Conservation (phyloP, 257 asterid species). For the Rubia yunnanensis region DNA sequence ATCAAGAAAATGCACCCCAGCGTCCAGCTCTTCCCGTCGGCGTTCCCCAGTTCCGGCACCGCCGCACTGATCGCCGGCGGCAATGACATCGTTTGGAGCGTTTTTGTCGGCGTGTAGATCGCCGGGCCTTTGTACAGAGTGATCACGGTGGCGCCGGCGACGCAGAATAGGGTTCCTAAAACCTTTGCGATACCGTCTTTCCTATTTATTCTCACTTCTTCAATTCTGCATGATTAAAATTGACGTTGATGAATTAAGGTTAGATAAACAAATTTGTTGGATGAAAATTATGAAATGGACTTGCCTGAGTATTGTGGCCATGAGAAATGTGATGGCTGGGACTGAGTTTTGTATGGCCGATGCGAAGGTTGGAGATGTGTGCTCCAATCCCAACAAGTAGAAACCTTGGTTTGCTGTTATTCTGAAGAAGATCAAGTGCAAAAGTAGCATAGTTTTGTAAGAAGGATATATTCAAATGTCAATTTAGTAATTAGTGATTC, state of each 20-base stretch:
- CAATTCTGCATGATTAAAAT: constrained; percentile 43
- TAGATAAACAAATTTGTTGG: too few species aligned
- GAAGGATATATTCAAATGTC: background rate
- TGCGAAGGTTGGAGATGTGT: constrained; percentile 95
- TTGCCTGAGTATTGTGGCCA: constrained; percentile 83
- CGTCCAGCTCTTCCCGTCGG: constrained; percentile 76
- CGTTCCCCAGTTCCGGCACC: constrained; percentile 40
- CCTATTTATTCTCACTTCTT: constrained; percentile 61
- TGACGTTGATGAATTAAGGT: background rate
- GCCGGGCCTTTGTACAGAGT: constrained; percentile 89
- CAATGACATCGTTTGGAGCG: constrained; percentile 19
- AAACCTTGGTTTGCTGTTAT: constrained; percentile 96
- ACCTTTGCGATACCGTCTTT: constrained; percentile 88
- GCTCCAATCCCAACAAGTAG: constrained; percentile 86
- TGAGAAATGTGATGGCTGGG: constrained; percentile 92
- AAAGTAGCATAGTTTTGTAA: too few species aligned
- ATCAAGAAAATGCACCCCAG: constrained; percentile 83
- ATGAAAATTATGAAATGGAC: too few species aligned
- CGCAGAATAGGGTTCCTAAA: constrained; percentile 68
- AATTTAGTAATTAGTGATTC: too few species aligned
- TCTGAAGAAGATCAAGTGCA: constrained; percentile 27
- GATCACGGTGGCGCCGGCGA: constrained; percentile 93
- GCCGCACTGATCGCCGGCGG: background rate
- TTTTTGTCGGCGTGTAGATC: constrained; percentile 68
- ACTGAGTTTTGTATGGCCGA: constrained; percentile 95